These are phyloP conservation scores for Pouteria campechiana DNA, from an alignment of 179 eudicot species.

Conservation along the genomic window DNA sequence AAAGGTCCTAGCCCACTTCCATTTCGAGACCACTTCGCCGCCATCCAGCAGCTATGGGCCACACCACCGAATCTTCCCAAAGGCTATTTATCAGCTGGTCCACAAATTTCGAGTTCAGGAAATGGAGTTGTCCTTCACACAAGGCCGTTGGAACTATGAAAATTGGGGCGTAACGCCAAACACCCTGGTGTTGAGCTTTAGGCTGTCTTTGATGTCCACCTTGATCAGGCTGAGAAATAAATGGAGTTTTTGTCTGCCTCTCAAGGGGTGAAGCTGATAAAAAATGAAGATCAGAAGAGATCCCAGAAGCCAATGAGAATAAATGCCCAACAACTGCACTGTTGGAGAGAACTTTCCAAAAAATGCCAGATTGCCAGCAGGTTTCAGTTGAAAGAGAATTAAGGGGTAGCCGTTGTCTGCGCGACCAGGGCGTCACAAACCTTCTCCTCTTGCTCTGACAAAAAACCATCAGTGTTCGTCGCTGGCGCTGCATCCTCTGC, in stretches of 20 bases:
- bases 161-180: constrained; percentile 94
- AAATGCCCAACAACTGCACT: constrained; percentile 16
- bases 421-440: too few relatives aligned
- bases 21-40: constrained; percentile 49
- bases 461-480: too few relatives aligned
- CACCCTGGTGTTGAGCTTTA: constrained; percentile 96
- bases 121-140: constrained; percentile 92
- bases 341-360: too few relatives aligned
- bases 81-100: constrained; percentile 84
- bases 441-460: too few relatives aligned
- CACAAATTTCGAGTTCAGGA: constrained; percentile 70
- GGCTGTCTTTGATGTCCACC: constrained; percentile 83
- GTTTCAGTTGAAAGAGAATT: too few relatives aligned
- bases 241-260: constrained; percentile 20
- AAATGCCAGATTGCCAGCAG: too few relatives aligned
- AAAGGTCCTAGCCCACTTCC: constrained; percentile 72
- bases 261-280: constrained; percentile 26
- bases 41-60: constrained; percentile 43
- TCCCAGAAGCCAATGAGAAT: constrained; percentile 28
- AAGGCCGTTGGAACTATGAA: constrained; percentile 96
- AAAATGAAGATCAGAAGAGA: constrained; percentile 24
- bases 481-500: too few relatives aligned
- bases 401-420: too few relatives aligned
- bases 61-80: constrained; percentile 80
- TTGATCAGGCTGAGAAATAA: constrained; percentile 34